These are phyloP conservation scores for Simmondsia chinensis DNA, from an alignment of 148 eudicot genomes.

Conservation along the genomic window DNA sequence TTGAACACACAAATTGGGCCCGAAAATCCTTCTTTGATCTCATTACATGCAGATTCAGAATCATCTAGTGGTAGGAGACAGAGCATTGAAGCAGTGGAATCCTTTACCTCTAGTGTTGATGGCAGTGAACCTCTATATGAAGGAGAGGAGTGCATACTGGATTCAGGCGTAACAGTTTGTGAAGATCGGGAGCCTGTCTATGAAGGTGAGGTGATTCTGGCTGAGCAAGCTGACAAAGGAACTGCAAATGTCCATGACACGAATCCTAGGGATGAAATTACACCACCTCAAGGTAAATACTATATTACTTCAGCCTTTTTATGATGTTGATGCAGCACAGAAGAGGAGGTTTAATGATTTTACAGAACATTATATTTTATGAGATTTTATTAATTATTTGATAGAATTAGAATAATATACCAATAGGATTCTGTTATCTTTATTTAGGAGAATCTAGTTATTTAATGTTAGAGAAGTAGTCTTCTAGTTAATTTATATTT, in stretches of 20 bases:
- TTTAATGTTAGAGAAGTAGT: too few relatives aligned
- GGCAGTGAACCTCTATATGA: constrained; percentile 78
- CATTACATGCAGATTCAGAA: constrained; percentile 24
- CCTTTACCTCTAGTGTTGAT: constrained; percentile 37
- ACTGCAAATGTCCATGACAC: constrained; percentile 20
- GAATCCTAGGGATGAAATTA: constrained; percentile 27
- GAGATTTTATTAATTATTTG: too few relatives aligned
- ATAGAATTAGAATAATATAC: too few relatives aligned
- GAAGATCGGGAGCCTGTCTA: constrained; percentile 69
- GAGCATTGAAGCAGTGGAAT: constrained; percentile 33
- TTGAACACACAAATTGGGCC: constrained; percentile 17
- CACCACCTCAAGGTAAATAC: constrained; percentile 51
- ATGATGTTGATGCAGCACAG: too few relatives aligned
- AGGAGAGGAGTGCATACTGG: constrained; percentile 90
- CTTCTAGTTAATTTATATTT: too few relatives aligned
- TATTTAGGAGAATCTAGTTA: too few relatives aligned
- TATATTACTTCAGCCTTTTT: constrained; percentile 1
- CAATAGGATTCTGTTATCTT: too few relatives aligned
- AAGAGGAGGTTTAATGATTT: too few relatives aligned
- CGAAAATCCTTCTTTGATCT: constrained; percentile 13
- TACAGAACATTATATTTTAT: too few relatives aligned
- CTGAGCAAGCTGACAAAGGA: constrained; percentile 49
- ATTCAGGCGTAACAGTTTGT: constrained; percentile 26
- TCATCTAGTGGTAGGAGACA: constrained; percentile 26
- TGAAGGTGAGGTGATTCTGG: constrained; percentile 86